phyloP scores from a whole-genome alignment of 768 basidiomycete genomes.

The Mycena floridula region DNA sequence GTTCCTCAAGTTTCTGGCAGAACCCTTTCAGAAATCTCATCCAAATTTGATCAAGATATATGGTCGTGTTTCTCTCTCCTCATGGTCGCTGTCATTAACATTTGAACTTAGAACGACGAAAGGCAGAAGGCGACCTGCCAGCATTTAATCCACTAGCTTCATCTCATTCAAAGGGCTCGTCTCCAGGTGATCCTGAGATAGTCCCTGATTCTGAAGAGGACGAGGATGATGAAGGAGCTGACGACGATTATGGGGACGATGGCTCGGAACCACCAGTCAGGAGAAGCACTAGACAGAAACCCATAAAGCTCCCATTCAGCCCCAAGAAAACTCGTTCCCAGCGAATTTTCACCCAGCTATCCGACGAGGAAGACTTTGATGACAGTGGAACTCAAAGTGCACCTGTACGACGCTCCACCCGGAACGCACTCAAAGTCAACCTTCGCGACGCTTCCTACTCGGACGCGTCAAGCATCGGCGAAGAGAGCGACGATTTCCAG shows the following conservation, averaged over 20 bases:
- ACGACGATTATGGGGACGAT: conserved; percentile 11
- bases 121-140: conserved; percentile 33
- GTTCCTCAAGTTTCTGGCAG: conserved; percentile 35
- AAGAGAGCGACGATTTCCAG: conserved; percentile 16
- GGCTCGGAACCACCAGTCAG: conserved; percentile 20
- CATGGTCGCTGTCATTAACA: conserved; percentile 6
- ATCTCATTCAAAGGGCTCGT: too few relatives aligned
- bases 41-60: conserved; percentile 48
- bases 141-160: conserved; percentile 65
- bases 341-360: conserved; percentile 23
- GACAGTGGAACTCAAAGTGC: conserved; percentile 17
- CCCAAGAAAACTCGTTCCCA: conserved; percentile 53
- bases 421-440: conserved; percentile 33
- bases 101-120: conserved; percentile 36
- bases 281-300: conserved; percentile 9
- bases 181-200: too few relatives aligned
- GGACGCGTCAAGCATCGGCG: conserved; percentile 28
- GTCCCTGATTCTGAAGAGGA: conserved; percentile 28
- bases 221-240: conserved; percentile 17
- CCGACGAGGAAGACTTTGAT: conserved; percentile 32
- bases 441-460: conserved; percentile 22
- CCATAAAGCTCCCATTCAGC: conserved; percentile 53
- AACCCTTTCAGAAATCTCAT: conserved; percentile 30
- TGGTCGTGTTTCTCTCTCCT: conserved; percentile 33
- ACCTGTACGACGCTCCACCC: conserved; percentile 42